Evolutionary conservation across 2,329 filamentous ascomycete species (phyloP).

Genomic region (Metarhizium guizhouense): DNA sequence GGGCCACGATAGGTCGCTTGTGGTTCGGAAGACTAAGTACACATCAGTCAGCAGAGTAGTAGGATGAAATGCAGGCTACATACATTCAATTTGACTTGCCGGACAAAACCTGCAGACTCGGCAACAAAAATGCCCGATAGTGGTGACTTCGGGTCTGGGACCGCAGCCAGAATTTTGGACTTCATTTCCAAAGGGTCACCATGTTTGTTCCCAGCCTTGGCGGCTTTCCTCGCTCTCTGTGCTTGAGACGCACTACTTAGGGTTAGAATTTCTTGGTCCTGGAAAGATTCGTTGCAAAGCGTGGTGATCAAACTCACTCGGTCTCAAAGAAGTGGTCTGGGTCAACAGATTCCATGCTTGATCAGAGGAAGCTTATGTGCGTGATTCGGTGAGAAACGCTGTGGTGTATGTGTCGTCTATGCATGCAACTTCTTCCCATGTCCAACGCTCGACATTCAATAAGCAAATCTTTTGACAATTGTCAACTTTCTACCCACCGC

Average conservation of each 20-base stretch:
- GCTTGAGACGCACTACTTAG: conserved; percentile 37
- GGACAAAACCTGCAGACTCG: conserved; percentile 75
- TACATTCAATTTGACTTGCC: conserved; percentile 40
- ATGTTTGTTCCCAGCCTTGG: conserved; percentile 66
- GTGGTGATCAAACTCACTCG: conserved; percentile 48
- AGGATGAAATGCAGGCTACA: background rate
- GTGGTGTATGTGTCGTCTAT: background rate
- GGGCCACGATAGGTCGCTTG: conserved; percentile 58
- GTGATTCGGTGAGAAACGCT: background rate
- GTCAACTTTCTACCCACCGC: too few species aligned
- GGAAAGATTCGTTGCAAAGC: conserved; percentile 9
- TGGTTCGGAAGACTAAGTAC: conserved; percentile 20
- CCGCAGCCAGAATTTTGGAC: conserved; percentile 76
- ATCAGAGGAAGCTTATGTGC: background rate
- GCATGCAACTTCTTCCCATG: background rate
- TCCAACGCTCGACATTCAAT: background rate
- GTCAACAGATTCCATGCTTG: conserved; percentile 51
- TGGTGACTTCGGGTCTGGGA: conserved; percentile 55
- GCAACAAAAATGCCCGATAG: conserved; percentile 62
- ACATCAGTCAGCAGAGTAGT: background rate
- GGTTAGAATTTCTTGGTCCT: background rate
- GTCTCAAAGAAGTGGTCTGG: conserved; percentile 87
- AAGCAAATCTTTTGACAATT: background rate
- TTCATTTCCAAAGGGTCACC: conserved; percentile 72
- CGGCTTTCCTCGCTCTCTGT: conserved; percentile 51